A percentile compares a stretch with the other conserved stretches of the same genome.
These are phyloP conservation scores for Galeopsis tetrahit DNA, from an alignment of 257 asterid genomes.

Conservation along the genomic window DNA sequence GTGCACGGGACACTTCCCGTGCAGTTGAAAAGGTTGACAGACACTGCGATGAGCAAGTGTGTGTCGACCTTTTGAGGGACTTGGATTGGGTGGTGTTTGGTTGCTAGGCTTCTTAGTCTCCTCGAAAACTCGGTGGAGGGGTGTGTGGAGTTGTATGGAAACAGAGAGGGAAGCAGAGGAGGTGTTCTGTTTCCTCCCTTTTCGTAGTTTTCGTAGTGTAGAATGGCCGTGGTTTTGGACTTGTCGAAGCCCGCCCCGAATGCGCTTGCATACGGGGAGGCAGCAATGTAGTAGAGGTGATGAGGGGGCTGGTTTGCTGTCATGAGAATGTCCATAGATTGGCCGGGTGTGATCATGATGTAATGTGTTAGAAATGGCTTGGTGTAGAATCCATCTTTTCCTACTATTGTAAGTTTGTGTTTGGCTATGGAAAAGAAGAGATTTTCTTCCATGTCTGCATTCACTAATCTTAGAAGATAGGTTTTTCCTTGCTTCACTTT, in stretches of 20 bases:
- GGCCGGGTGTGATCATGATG: slow-evolving; percentile 61
- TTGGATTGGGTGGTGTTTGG: slow-evolving; percentile 26
- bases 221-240: slow-evolving; percentile 44
- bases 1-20: slow-evolving; percentile 24
- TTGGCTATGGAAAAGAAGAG: slow-evolving; percentile 44
- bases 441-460: slow-evolving; percentile 48
- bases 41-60: slow-evolving; percentile 34
- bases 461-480: slow-evolving; percentile 47
- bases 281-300: slow-evolving; percentile 45
- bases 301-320: slow-evolving; percentile 32
- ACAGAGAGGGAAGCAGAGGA: slow-evolving; percentile 41
- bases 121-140: slow-evolving; percentile 41
- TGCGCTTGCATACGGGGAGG: slow-evolving; percentile 46
- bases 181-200: neutral
- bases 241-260: slow-evolving; percentile 50
- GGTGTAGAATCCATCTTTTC: slow-evolving; percentile 52
- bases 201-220: slow-evolving; percentile 35
- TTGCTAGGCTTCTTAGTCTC: slow-evolving; percentile 39
- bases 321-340: slow-evolving; percentile 44
- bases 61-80: slow-evolving; percentile 41
- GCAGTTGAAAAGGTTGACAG: slow-evolving; percentile 49
- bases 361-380: slow-evolving; percentile 43
- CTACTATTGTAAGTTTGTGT: slow-evolving; percentile 48
- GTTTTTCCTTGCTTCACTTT: slow-evolving; percentile 46
- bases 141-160: slow-evolving; percentile 37